Conservation (phyloP, 2,329 filamentous ascomycete genomes). For the Aspergillus quadricinctus region DNA sequence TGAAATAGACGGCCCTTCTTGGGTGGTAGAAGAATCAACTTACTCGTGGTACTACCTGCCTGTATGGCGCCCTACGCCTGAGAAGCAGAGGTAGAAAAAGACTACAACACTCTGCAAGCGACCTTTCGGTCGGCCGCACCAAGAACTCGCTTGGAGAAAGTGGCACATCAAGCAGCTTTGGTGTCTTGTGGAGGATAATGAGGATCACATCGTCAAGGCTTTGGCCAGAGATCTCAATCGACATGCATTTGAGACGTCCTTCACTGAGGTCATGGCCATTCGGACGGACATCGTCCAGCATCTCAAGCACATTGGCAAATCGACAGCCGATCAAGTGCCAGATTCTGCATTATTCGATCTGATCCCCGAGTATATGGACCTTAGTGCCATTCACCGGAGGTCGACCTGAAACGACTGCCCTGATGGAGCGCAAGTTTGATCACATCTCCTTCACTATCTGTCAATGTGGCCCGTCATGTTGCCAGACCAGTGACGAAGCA, state of each 20-base stretch:
- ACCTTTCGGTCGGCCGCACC: slow-evolving; percentile 31
- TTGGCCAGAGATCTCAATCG: slow-evolving; percentile 35
- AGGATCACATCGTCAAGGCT: slow-evolving; percentile 28
- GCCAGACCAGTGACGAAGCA: slow-evolving; percentile 41
- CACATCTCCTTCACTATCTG: slow-evolving; percentile 46
- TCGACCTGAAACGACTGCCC: slow-evolving; percentile 33
- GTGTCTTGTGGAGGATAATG: slow-evolving; percentile 42
- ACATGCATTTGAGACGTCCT: slow-evolving; percentile 30
- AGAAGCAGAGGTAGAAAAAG: neutral
- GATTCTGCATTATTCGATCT: slow-evolving; percentile 35
- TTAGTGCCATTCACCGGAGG: slow-evolving; percentile 25
- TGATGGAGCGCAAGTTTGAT: slow-evolving; percentile 39
- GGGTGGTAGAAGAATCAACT: neutral
- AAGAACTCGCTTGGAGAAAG: slow-evolving; percentile 38
- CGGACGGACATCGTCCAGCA: slow-evolving; percentile 36
- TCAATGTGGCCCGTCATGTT: slow-evolving; percentile 36
- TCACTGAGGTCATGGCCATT: slow-evolving; percentile 27
- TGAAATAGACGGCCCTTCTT: neutral
- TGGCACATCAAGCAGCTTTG: slow-evolving; percentile 41
- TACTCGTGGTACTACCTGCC: neutral
- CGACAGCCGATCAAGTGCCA: slow-evolving; percentile 39
- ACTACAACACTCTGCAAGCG: slow-evolving; percentile 10
- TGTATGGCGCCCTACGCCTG: neutral
- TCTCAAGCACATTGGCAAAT: slow-evolving; percentile 38
- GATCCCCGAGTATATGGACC: slow-evolving; percentile 42